A percentile compares a stretch with the other conserved stretches of the same genome.
phyloP scores from a whole-genome alignment of 805 yeast species.

The Saccharomyces paradoxus region DNA sequence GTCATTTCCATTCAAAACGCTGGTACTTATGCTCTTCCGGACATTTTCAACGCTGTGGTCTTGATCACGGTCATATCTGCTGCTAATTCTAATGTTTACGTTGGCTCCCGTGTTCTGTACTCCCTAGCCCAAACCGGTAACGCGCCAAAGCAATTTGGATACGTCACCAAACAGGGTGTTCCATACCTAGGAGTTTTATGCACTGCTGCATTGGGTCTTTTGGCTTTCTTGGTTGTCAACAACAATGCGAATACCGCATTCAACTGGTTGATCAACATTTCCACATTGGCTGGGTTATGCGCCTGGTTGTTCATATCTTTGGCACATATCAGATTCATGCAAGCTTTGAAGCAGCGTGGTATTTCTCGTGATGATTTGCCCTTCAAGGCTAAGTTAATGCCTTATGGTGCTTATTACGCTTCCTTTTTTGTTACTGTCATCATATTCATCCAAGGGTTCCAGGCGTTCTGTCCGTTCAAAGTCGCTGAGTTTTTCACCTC shows the following conservation, averaged over 20 bases:
- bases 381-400: slow-evolving; percentile 58
- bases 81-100: slow-evolving; percentile 68
- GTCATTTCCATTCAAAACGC: slow-evolving; percentile 58
- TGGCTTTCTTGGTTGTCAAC: slow-evolving; percentile 49
- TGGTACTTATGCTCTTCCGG: slow-evolving; percentile 59
- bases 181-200: slow-evolving; percentile 48
- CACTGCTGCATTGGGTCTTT: slow-evolving; percentile 49
- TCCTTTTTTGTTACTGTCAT: slow-evolving; percentile 45
- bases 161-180: slow-evolving; percentile 50
- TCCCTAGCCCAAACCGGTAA: slow-evolving; percentile 51
- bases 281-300: slow-evolving; percentile 59
- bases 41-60: slow-evolving; percentile 66
- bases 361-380: slow-evolving; percentile 59
- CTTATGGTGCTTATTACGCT: slow-evolving; percentile 56
- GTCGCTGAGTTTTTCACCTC: slow-evolving; percentile 54
- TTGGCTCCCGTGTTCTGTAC: slow-evolving; percentile 62
- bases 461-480: slow-evolving; percentile 48
- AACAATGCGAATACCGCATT: slow-evolving; percentile 47
- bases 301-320: slow-evolving; percentile 57
- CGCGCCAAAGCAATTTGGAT: slow-evolving; percentile 51
- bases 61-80: slow-evolving; percentile 62
- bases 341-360: slow-evolving; percentile 49
- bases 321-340: slow-evolving; percentile 56
- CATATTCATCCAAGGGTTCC: slow-evolving; percentile 61
- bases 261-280: slow-evolving; percentile 58